Percentiles rank a stretch among this genome's conserved stretches.
Conservation (phyloP, 83 land plant genomes). For the Picea abies region DNA sequence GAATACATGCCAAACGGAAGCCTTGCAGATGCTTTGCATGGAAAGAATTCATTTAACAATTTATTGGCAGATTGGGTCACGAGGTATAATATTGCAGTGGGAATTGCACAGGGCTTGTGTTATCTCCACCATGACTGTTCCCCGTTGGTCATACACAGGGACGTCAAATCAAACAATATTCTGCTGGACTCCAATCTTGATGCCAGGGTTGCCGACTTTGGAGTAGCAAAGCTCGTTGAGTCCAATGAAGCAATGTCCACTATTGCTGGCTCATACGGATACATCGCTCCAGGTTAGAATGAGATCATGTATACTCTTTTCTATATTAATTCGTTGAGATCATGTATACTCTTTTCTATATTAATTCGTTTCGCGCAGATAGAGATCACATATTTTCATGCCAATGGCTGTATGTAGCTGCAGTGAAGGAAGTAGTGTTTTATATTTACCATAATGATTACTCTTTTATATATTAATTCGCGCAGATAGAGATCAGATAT, state of each 20-base stretch:
- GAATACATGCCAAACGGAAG: constrained; percentile 96
- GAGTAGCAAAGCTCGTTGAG: constrained; percentile 73
- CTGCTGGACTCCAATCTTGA: constrained; percentile 77
- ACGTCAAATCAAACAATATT: constrained; percentile 90
- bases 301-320: neutral
- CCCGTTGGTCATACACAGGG: constrained; percentile 85
- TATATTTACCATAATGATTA: too few relatives aligned
- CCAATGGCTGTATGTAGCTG: neutral
- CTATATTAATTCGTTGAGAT: too few relatives aligned
- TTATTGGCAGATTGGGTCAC: constrained; percentile 59
- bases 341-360: neutral
- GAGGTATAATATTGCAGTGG: constrained; percentile 65
- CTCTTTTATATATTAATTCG: too few relatives aligned
- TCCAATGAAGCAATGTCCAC: constrained; percentile 75
- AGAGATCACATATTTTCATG: too few relatives aligned
- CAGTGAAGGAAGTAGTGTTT: neutral
- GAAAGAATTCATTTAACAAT: constrained; percentile 32
- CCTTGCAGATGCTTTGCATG: constrained; percentile 78
- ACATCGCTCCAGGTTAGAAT: constrained; percentile 89
- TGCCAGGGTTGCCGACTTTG: constrained; percentile 93
- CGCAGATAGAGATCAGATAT: too few relatives aligned
- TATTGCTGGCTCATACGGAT: constrained; percentile 93
- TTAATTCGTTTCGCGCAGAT: too few relatives aligned
- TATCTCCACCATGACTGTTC: constrained; percentile 93
- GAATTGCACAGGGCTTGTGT: constrained; percentile 87